Percentiles rank a stretch among this genome's conserved stretches.
Conservation (phyloP, 306 rosid genomes). For the Neltuma alba region DNA sequence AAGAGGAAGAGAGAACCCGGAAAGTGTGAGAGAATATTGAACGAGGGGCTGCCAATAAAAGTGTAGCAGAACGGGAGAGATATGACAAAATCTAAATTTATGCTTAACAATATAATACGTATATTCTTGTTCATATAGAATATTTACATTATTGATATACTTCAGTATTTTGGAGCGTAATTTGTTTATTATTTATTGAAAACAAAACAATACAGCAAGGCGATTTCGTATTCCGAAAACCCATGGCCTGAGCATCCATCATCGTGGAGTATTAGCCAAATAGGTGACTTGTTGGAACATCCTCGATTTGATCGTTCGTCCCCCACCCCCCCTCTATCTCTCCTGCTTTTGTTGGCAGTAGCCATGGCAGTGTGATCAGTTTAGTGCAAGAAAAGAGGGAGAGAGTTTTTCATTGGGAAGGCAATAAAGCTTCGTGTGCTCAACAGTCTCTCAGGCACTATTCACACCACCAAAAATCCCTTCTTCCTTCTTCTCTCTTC, state of each 20-base stretch:
- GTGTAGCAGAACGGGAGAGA: neutral
- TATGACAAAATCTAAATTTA: neutral
- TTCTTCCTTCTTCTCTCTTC: neutral
- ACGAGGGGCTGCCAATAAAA: slow-evolving; percentile 54
- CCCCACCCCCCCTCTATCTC: slow-evolving; percentile 29
- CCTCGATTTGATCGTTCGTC: slow-evolving; percentile 81
- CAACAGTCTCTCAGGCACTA: slow-evolving; percentile 18
- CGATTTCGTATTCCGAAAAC: slow-evolving; percentile 50
- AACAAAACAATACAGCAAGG: neutral
- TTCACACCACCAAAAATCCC: neutral
- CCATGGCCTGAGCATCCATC: slow-evolving; percentile 25
- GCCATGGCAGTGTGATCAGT: slow-evolving; percentile 59
- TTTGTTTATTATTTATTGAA: neutral
- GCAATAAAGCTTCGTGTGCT: slow-evolving; percentile 57
- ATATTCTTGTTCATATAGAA: neutral
- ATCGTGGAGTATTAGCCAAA: slow-evolving; percentile 17
- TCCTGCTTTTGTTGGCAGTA: slow-evolving; percentile 57
- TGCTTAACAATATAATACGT: neutral
- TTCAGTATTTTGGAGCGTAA: too few relatives aligned
- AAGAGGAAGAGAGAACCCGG: slow-evolving; percentile 26
- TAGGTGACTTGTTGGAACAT: slow-evolving; percentile 46
- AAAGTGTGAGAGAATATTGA: slow-evolving; percentile 49
- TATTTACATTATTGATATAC: neutral
- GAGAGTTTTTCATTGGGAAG: slow-evolving; percentile 83
- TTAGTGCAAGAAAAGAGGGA: slow-evolving; percentile 64